Percentiles rank a stretch among this genome's conserved stretches.
Conservation (phyloP, 2,329 filamentous ascomycete species). For the Ophiocordyceps polyrhachis-furcata region DNA sequence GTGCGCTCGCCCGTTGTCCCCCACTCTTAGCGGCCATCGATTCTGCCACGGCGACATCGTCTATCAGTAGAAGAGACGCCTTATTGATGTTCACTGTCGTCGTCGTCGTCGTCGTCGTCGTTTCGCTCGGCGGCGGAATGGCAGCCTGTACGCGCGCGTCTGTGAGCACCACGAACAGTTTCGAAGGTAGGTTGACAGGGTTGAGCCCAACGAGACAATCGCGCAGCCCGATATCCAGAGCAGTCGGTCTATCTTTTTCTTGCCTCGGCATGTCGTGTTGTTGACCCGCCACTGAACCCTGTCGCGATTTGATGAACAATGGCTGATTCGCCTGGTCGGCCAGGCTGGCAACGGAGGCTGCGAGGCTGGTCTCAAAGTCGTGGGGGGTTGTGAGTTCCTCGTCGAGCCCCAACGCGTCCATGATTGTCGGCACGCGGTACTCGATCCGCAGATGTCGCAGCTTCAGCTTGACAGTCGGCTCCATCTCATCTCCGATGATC, state of each 20-base stretch:
- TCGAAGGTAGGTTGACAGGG: conserved; percentile 56
- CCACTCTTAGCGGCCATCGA: background rate
- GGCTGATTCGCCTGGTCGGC: conserved; percentile 42
- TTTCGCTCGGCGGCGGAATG: conserved; percentile 46
- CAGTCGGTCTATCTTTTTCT: conserved; percentile 26
- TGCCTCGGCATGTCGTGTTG: background rate
- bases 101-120: conserved; percentile 41
- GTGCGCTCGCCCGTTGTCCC: conserved; percentile 4
- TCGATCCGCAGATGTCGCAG: conserved; percentile 72
- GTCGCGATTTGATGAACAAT: conserved; percentile 13
- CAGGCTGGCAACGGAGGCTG: conserved; percentile 61
- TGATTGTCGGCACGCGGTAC: conserved; percentile 68
- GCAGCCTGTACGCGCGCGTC: conserved; percentile 54
- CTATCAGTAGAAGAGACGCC: conserved; percentile 65
- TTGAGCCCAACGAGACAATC: conserved; percentile 77
- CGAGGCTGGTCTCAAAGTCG: conserved; percentile 57
- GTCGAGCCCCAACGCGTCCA: conserved; percentile 56
- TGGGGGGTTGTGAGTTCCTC: conserved; percentile 44
- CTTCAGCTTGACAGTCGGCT: conserved; percentile 77
- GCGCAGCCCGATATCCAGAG: conserved; percentile 55
- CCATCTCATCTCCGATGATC: conserved; percentile 85
- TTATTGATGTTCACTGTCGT: conserved; percentile 55
- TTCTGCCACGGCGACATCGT: conserved; percentile 37
- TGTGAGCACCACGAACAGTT: conserved; percentile 59
- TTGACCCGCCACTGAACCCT: background rate